Percentiles rank a stretch among this genome's conserved stretches.
These are phyloP conservation scores for Apiotrichum gracile DNA, from an alignment of 1,284 basidiomycete species.

Conservation along the genomic window DNA sequence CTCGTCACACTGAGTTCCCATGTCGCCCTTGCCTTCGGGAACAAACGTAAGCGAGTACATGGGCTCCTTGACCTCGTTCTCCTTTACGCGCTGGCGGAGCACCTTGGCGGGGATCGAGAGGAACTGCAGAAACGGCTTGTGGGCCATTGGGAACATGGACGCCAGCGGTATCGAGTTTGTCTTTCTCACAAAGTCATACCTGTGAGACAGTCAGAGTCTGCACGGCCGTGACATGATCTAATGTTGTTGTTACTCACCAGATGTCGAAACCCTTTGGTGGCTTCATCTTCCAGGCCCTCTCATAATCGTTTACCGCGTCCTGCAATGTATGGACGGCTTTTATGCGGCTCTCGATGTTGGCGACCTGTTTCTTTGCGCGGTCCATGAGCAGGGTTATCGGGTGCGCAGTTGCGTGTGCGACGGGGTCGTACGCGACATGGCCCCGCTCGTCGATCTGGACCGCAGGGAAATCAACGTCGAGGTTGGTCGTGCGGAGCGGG, in stretches of 20 bases:
- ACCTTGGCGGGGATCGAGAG: constrained; percentile 25
- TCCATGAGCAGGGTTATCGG: constrained; percentile 35
- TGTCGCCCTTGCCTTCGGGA: constrained; percentile 33
- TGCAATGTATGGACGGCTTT: constrained; percentile 17
- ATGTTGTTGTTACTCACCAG: constrained; percentile 23
- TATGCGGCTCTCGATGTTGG: constrained; percentile 23
- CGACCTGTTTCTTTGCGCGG: constrained; percentile 20
- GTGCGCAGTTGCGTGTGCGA: constrained; percentile 17
- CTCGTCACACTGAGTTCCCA: constrained; percentile 25
- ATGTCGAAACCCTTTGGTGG: constrained; percentile 38
- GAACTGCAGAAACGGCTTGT: constrained; percentile 33
- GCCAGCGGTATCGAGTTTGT: constrained; percentile 17
- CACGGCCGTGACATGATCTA: background rate
- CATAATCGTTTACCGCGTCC: constrained; percentile 35
- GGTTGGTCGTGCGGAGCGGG: constrained; percentile 9
- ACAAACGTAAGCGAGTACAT: constrained; percentile 34
- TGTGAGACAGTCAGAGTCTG: constrained; percentile 9
- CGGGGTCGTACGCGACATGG: constrained; percentile 8
- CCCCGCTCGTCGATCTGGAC: constrained; percentile 17
- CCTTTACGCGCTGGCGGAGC: constrained; percentile 25
- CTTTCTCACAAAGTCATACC: constrained; percentile 33
- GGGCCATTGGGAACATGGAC: constrained; percentile 29
- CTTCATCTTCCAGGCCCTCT: constrained; percentile 24
- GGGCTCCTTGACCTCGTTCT: constrained; percentile 4
- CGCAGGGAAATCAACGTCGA: constrained; percentile 4